A percentile compares a stretch with the other conserved stretches of the same genome.
phyloP scores from a whole-genome alignment of 148 eudicot species.

The Chenopodium berlandieri region DNA sequence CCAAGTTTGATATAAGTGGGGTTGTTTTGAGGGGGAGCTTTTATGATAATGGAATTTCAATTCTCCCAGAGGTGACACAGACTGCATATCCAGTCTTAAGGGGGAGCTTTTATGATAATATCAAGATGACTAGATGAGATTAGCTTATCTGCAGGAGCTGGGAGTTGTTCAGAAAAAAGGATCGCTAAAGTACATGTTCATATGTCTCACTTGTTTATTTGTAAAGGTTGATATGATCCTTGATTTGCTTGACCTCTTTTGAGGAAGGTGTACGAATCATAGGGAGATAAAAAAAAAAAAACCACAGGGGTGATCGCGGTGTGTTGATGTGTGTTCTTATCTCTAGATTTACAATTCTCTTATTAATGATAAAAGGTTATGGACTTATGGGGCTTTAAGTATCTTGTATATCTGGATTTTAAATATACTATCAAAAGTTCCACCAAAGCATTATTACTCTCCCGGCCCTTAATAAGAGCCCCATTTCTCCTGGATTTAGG shows the following conservation, averaged over 20 bases:
- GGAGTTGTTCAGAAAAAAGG: background rate
- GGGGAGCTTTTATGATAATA: background rate
- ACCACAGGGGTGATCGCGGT: background rate
- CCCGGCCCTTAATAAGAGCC: no score
- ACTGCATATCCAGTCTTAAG: background rate
- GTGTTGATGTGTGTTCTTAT: background rate
- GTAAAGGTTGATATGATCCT: background rate
- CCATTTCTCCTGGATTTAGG: no score
- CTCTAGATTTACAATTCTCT: background rate
- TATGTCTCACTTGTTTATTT: background rate
- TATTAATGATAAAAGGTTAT: background rate
- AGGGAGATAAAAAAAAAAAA: background rate
- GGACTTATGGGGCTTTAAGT: background rate
- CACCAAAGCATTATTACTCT: background rate
- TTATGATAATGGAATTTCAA: background rate
- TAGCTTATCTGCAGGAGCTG: background rate
- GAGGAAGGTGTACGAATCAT: background rate
- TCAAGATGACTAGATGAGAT: background rate
- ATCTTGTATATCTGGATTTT: background rate
- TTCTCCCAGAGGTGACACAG: background rate
- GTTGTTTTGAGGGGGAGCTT: no score
- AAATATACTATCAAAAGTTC: background rate
- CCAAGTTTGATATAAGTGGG: background rate
- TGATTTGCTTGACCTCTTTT: background rate
- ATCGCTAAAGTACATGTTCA: background rate